Evolutionary conservation across 2,329 filamentous ascomycete genomes (phyloP).

Genomic region (Paraphoma chrysanthemicola): DNA sequence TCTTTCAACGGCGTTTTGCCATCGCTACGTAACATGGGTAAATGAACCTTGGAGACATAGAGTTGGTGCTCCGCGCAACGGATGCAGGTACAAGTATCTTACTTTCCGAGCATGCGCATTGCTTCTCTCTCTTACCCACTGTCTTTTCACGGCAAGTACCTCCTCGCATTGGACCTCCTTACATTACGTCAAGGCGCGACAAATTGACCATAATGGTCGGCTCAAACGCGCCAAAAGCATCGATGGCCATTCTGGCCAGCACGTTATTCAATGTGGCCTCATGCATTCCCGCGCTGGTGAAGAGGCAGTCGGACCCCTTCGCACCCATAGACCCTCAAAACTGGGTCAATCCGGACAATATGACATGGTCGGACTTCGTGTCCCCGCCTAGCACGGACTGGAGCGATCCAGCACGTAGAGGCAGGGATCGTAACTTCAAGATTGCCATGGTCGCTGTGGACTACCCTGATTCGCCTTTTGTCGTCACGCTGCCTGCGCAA

Average conservation of each 20-base stretch:
- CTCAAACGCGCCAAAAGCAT: slow-evolving; percentile 8
- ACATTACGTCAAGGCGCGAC: too few relatives aligned
- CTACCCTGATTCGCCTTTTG: slow-evolving; percentile 59
- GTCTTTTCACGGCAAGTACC: not conserved
- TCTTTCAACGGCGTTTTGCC: slow-evolving; percentile 1
- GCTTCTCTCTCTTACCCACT: not conserved
- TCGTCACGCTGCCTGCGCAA: slow-evolving; percentile 54
- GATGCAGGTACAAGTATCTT: slow-evolving; percentile 1
- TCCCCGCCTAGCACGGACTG: slow-evolving; percentile 58
- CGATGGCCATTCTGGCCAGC: slow-evolving; percentile 20
- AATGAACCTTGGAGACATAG: not conserved
- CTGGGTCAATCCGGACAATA: slow-evolving; percentile 61
- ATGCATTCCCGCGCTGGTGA: slow-evolving; percentile 24
- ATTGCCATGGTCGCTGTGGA: slow-evolving; percentile 63
- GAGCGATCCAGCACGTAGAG: slow-evolving; percentile 54
- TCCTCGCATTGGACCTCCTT: too few relatives aligned
- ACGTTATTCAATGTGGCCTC: slow-evolving; percentile 22
- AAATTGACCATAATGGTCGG: slow-evolving; percentile 8
- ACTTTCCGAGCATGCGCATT: not conserved
- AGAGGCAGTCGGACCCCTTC: slow-evolving; percentile 51
- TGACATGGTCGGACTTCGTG: slow-evolving; percentile 56
- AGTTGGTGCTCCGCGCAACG: not conserved
- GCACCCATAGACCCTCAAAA: slow-evolving; percentile 59
- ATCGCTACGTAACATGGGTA: slow-evolving; percentile 3
- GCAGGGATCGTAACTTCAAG: slow-evolving; percentile 61